Evolutionary conservation across 2,329 filamentous ascomycete species (phyloP).

Genomic region (Penicillium sp.): DNA sequence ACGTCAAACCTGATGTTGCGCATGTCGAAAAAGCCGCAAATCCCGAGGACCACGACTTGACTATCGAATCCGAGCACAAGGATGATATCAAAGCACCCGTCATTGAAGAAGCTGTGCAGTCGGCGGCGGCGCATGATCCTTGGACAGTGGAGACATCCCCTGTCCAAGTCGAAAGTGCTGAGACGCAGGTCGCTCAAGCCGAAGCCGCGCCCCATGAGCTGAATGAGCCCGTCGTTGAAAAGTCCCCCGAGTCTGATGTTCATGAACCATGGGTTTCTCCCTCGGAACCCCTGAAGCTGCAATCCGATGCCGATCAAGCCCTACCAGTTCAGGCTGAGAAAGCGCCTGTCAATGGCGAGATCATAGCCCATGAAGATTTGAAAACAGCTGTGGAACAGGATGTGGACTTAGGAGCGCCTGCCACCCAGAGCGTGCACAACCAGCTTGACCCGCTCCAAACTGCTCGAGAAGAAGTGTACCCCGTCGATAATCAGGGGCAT

Average conservation of each 20-base stretch:
- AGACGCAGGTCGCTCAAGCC: not conserved
- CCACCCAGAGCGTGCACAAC: not conserved
- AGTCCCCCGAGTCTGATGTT: not conserved
- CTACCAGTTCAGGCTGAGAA: too few species aligned
- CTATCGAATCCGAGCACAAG: not conserved
- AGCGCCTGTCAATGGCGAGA: too few species aligned
- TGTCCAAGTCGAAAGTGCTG: not conserved
- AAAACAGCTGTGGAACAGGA: not conserved
- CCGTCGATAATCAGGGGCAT: not conserved
- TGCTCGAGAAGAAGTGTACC: not conserved
- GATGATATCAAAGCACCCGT: not conserved
- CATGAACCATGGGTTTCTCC: not conserved
- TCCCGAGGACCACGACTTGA: not conserved
- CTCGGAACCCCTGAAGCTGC: not conserved
- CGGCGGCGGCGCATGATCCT: not conserved
- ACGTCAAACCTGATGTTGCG: not conserved
- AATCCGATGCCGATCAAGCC: too few species aligned
- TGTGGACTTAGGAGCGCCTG: not conserved
- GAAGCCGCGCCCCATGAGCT: not conserved
- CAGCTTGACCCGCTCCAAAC: not conserved
- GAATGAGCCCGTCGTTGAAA: not conserved
- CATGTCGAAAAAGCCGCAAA: not conserved
- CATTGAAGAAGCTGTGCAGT: not conserved
- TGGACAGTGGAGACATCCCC: not conserved
- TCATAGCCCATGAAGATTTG: not conserved